phyloP scores from a whole-genome alignment of 1,284 basidiomycete genomes.

The Leccinum olivaceoglutinosum region DNA sequence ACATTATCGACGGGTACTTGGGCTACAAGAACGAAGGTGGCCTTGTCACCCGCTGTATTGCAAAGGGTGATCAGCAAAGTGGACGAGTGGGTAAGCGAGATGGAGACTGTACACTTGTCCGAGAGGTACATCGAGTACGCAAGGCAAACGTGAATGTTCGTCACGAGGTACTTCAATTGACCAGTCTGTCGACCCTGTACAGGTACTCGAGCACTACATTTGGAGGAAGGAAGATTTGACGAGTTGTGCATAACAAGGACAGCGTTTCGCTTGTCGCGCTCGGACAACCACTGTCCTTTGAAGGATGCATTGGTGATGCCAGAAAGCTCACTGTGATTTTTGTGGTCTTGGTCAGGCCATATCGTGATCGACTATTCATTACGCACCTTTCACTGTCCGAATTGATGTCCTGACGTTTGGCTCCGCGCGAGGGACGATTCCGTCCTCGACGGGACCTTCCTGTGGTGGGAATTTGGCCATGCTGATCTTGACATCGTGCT shows the following conservation, averaged over 20 bases:
- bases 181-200: constrained; percentile 17
- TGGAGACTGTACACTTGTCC: constrained; percentile 17
- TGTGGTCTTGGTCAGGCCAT: background rate
- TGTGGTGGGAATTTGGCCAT: constrained; percentile 17
- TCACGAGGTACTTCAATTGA: constrained; percentile 19
- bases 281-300: constrained; percentile 20
- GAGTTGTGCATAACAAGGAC: constrained; percentile 21
- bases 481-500: background rate
- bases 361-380: background rate
- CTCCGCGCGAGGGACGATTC: constrained; percentile 19
- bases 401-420: constrained; percentile 4
- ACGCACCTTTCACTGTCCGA: constrained; percentile 12
- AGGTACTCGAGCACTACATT: constrained; percentile 15
- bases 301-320: constrained; percentile 10
- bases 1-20: background rate
- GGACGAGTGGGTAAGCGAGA: background rate
- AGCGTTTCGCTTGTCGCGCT: constrained; percentile 16
- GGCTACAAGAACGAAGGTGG: constrained; percentile 17
- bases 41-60: constrained; percentile 13
- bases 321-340: constrained; percentile 5
- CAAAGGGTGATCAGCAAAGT: constrained; percentile 1
- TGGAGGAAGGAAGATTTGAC: constrained; percentile 16
- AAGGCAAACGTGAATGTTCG: constrained; percentile 15
- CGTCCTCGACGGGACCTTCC: constrained; percentile 11
- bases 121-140: constrained; percentile 27